Evolutionary conservation across 352 stramenopile species (phyloP).

Genomic region (Blastocystis sp.): DNA sequence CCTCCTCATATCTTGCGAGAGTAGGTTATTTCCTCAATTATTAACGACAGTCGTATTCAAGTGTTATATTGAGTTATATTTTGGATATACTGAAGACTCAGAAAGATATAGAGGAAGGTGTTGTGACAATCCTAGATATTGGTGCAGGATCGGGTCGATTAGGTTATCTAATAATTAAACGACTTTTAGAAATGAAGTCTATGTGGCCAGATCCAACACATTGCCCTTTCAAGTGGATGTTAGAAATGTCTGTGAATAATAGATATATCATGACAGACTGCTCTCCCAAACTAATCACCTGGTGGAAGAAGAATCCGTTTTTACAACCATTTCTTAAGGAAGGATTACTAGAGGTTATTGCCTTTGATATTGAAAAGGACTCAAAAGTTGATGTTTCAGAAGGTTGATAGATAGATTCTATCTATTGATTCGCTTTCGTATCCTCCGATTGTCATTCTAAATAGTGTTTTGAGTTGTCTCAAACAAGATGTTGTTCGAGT

Average conservation of each 20-base stretch:
- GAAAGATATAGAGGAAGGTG: neutral
- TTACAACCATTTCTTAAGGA: neutral
- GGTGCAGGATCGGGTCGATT: slow-evolving; percentile 45
- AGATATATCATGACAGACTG: slow-evolving; percentile 59
- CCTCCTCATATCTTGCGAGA: neutral
- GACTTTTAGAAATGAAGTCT: neutral
- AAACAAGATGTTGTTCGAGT: slow-evolving; percentile 33
- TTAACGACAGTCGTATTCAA: slow-evolving; percentile 29
- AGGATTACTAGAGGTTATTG: neutral
- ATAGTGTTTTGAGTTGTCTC: slow-evolving; percentile 27
- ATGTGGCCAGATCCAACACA: slow-evolving; percentile 29
- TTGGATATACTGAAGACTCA: neutral
- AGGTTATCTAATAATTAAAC: slow-evolving; percentile 43
- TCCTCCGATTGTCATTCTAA: slow-evolving; percentile 35
- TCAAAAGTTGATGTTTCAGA: neutral
- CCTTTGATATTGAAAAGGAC: slow-evolving; percentile 8
- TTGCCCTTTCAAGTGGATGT: slow-evolving; percentile 30
- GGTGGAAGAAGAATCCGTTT: neutral
- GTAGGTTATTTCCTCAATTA: neutral
- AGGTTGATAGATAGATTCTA: neutral
- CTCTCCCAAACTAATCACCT: slow-evolving; percentile 8
- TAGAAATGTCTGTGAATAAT: neutral
- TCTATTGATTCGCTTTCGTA: neutral
- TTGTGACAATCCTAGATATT: slow-evolving; percentile 39
- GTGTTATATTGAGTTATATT: slow-evolving; percentile 48